Evolutionary conservation across 2,329 filamentous ascomycete species (phyloP).

Genomic region (Calonectria pteridis): DNA sequence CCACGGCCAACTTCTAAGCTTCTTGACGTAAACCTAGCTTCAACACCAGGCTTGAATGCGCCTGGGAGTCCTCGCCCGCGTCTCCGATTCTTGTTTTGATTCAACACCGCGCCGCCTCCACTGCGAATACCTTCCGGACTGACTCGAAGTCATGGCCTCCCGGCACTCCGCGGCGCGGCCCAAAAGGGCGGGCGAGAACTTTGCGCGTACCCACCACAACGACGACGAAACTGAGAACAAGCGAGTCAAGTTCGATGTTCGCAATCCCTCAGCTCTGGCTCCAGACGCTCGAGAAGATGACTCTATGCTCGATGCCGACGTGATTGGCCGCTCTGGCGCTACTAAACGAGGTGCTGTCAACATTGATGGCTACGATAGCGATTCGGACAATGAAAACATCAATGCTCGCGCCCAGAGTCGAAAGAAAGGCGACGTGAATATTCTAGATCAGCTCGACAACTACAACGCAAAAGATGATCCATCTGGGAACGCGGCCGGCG

Average conservation of each 20-base stretch:
- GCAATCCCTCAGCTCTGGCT: conserved; percentile 92
- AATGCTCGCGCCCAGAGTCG: conserved; percentile 77
- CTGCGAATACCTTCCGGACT: background rate
- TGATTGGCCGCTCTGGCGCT: conserved; percentile 83
- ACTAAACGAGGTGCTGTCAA: conserved; percentile 96
- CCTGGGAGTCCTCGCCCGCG: conserved; percentile 1
- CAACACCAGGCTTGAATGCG: conserved; percentile 29
- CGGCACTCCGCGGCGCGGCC: conserved; percentile 77
- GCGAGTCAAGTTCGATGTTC: conserved; percentile 91
- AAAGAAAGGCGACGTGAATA: conserved; percentile 61
- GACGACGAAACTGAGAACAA: conserved; percentile 68
- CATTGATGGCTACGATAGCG: conserved; percentile 95
- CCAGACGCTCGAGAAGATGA: conserved; percentile 81
- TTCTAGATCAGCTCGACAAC: conserved; percentile 66
- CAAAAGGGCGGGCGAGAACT: conserved; percentile 86
- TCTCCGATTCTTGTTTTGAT: background rate
- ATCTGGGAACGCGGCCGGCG: conserved; percentile 61
- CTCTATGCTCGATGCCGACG: conserved; percentile 87
- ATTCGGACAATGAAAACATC: conserved; percentile 93
- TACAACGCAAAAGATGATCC: conserved; percentile 61
- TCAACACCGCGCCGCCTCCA: background rate
- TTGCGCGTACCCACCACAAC: conserved; percentile 79
- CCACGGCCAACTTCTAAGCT: conserved; percentile 30
- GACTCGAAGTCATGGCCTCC: conserved; percentile 61
- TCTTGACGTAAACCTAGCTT: conserved; percentile 26